Evolutionary conservation across 1,139 yeast species (phyloP).

Genomic region (Magnusiomyces sp.): DNA sequence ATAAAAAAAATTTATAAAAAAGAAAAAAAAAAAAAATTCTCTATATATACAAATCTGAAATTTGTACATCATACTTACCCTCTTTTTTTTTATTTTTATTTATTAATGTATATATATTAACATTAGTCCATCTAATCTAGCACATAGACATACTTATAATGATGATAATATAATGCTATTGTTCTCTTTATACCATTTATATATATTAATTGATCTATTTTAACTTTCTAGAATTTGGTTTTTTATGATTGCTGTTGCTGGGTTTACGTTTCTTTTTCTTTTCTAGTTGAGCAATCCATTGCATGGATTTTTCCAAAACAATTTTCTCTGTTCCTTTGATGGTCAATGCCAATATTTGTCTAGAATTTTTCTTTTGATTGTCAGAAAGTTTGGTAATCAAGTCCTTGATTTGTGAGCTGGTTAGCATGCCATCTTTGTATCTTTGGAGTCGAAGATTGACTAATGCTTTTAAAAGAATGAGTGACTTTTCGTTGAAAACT

Average conservation of each 20-base stretch:
- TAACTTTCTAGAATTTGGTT: too few species aligned
- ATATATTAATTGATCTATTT: too few species aligned
- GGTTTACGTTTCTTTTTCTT: background rate
- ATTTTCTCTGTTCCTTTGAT: constrained; percentile 30
- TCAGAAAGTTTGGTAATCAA: constrained; percentile 14
- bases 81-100: too few species aligned
- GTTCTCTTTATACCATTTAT: too few species aligned
- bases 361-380: constrained; percentile 9
- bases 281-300: constrained; percentile 6
- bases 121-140: too few species aligned
- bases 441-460: constrained; percentile 21
- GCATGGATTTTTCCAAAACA: constrained; percentile 24
- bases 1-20: too few species aligned
- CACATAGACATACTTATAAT: too few species aligned
- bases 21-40: too few species aligned
- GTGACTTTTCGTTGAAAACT: constrained; percentile 8
- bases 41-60: too few species aligned
- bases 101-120: too few species aligned
- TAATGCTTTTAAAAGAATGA: constrained; percentile 15
- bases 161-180: too few species aligned
- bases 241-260: constrained; percentile 23
- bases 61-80: too few species aligned
- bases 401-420: constrained; percentile 24
- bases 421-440: constrained; percentile 27
- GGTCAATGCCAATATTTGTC: constrained; percentile 21